A percentile compares a stretch with the other conserved stretches of the same genome.
phyloP scores from a whole-genome alignment of 225 moss, liverwort and hornwort species.

The Takakia lepidozioides region DNA sequence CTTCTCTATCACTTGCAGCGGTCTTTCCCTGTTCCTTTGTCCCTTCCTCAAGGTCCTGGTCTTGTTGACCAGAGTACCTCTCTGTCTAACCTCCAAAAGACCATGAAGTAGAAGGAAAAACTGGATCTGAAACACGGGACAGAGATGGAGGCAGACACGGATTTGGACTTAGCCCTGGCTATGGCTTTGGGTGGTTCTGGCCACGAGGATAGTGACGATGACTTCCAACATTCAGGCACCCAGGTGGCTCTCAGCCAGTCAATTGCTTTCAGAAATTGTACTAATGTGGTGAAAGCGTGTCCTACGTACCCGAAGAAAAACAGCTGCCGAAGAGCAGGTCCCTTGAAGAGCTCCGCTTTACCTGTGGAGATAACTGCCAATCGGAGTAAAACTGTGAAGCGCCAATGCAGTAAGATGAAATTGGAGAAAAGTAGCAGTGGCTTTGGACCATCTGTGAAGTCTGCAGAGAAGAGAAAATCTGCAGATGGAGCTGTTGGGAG shows the following conservation, averaged over 20 bases:
- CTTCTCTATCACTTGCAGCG: no score
- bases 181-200: constrained; percentile 33
- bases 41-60: no score
- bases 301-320: constrained; percentile 11
- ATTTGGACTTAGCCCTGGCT: constrained; percentile 41
- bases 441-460: no score
- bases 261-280: constrained; percentile 31
- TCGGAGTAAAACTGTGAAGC: constrained; percentile 8
- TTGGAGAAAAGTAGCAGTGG: constrained; percentile 12
- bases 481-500: no score
- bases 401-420: constrained; percentile 5
- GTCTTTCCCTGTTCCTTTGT: no score
- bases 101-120: no score
- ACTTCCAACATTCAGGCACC: constrained; percentile 26
- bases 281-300: constrained; percentile 9
- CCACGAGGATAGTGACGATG: constrained; percentile 31
- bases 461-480: no score
- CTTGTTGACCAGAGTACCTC: no score
- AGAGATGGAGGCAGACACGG: constrained; percentile 11
- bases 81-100: no score
- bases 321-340: constrained; percentile 1
- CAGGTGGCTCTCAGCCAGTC: constrained; percentile 21
- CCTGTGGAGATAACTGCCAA: constrained; percentile 1
- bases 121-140: no score
- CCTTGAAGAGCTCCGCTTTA: not conserved